These are phyloP conservation scores for Trametes versicolor DNA, from an alignment of 1,284 basidiomycete species.

Conservation along the genomic window DNA sequence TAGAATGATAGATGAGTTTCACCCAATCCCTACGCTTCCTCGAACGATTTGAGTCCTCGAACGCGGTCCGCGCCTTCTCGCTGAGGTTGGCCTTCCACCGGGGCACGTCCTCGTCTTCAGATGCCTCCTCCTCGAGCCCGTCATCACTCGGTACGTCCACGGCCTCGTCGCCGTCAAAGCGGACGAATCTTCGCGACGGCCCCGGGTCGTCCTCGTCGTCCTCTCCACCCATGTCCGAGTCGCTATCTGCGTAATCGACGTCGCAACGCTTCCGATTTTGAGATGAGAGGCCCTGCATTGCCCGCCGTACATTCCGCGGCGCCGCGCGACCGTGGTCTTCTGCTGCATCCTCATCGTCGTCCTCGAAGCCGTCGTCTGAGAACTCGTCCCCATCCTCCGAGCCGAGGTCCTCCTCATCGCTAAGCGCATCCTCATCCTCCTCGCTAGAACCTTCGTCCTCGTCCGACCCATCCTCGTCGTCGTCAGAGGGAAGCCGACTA, in stretches of 20 bases:
- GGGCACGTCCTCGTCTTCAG: constrained; percentile 57
- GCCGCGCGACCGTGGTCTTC: constrained; percentile 57
- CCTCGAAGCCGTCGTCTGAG: constrained; percentile 36
- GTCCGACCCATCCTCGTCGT: constrained; percentile 23
- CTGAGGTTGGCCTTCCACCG: constrained; percentile 85
- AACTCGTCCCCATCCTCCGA: constrained; percentile 37
- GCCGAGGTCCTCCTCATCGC: constrained; percentile 40
- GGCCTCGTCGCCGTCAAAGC: constrained; percentile 58
- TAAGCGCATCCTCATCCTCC: constrained; percentile 38
- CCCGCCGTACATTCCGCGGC: constrained; percentile 57
- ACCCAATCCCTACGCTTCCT: constrained; percentile 79
- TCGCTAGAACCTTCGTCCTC: constrained; percentile 42
- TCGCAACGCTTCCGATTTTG: constrained; percentile 51
- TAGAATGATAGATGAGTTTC: constrained; percentile 84
- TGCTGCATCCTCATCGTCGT: constrained; percentile 37
- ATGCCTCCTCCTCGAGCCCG: constrained; percentile 52
- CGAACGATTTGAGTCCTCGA: constrained; percentile 53
- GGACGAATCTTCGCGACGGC: constrained; percentile 38
- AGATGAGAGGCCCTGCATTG: constrained; percentile 46
- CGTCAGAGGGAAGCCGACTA: constrained; percentile 33
- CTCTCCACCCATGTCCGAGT: constrained; percentile 73
- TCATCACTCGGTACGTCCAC: constrained; percentile 60
- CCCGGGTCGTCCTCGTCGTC: constrained; percentile 54
- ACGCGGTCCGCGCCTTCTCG: constrained; percentile 64
- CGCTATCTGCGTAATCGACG: constrained; percentile 82